These are phyloP conservation scores for Aspergillus unguis DNA, from an alignment of 2,329 filamentous ascomycete genomes.

Conservation along the genomic window DNA sequence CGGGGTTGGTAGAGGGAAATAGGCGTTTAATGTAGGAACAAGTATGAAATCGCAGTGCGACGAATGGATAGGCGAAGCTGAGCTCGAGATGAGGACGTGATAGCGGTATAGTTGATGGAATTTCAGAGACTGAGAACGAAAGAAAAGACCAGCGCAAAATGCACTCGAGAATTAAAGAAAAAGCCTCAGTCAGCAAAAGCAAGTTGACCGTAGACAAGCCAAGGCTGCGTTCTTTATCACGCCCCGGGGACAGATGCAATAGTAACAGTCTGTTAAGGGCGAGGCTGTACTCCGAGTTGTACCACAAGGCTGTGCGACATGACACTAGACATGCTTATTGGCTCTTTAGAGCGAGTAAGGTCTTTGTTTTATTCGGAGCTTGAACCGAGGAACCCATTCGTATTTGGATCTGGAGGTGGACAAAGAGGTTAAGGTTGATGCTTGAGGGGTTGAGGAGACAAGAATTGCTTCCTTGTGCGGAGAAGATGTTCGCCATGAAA, in stretches of 20 bases:
- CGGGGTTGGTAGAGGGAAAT: no score
- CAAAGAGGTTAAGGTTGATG: background rate
- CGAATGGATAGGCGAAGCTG: no score
- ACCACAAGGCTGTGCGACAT: background rate
- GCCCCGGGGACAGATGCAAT: no score
- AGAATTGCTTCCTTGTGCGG: constrained; percentile 1
- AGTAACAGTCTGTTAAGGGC: background rate
- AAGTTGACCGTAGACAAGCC: background rate
- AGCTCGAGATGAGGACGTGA: no score
- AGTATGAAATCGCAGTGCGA: no score
- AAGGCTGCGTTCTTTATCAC: background rate
- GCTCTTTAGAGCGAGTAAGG: background rate
- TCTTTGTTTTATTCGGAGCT: background rate
- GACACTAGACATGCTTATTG: background rate
- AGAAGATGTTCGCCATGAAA: background rate
- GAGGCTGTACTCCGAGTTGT: background rate
- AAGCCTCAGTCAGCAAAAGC: background rate
- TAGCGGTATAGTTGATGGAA: no score
- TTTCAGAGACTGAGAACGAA: background rate
- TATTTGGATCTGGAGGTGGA: background rate
- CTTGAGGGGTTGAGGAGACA: background rate
- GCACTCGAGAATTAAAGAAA: background rate
- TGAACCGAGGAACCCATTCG: no score
- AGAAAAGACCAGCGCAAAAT: background rate
- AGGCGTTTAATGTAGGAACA: no score